Percentiles rank a stretch among this genome's conserved stretches.
phyloP scores from a whole-genome alignment of 345 rosid species.

The Boechera divaricarpa region DNA sequence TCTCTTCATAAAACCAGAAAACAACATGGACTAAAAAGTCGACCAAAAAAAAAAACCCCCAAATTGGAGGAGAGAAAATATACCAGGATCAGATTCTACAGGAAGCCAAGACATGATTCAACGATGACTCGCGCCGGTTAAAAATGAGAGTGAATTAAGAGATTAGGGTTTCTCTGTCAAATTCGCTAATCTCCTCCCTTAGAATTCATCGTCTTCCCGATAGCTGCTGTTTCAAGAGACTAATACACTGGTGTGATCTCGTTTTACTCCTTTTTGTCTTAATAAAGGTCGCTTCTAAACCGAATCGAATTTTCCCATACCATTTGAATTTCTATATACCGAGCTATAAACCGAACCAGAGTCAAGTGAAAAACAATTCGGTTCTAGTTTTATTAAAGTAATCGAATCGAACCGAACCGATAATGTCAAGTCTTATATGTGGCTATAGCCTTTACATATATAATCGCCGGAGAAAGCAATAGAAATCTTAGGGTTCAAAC shows the following conservation, averaged over 20 bases:
- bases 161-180: conserved; percentile 29
- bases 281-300: not conserved
- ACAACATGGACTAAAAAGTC: not conserved
- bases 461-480: conserved; percentile 11
- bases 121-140: conserved; percentile 23
- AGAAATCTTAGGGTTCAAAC: conserved; percentile 11
- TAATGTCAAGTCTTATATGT: not conserved
- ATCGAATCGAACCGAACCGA: conserved; percentile 9
- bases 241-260: conserved; percentile 12
- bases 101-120: conserved; percentile 47
- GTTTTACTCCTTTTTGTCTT: not conserved
- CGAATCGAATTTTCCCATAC: not conserved
- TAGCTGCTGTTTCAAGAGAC: not conserved
- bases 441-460: not conserved
- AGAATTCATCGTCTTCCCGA: conserved; percentile 27
- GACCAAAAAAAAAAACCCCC: not conserved
- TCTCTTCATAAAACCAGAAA: not conserved
- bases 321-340: no score
- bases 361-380: not conserved
- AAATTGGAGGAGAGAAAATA: not conserved
- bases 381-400: not conserved
- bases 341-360: not conserved
- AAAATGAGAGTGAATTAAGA: not conserved
- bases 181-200: conserved; percentile 21
- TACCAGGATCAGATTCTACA: conserved; percentile 50